Base-by-base conservation (phyloP, 108 stramenopile genomes). In the Cyclotella sp. region DNA sequence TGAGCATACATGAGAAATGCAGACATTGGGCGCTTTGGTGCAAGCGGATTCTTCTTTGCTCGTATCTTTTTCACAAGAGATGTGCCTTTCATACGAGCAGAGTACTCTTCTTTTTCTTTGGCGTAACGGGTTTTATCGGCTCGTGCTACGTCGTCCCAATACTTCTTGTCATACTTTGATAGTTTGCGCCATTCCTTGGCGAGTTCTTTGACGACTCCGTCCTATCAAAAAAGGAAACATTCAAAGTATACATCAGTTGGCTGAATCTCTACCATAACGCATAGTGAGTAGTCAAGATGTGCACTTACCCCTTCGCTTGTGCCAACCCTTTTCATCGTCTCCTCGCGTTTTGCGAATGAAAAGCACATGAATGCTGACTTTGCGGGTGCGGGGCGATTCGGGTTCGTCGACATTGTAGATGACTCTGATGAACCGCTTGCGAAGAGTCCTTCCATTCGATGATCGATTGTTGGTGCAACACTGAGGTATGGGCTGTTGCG, bases 311-410 rank as follows among this genome's bases (percentile, higher is more conserved):
- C 47, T 40, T 19, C 47, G 29, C n/a, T 51, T 16, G 60, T 14
- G 53, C 47, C 68, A 26, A 43, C 45, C 68, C 42, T 70, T 44
- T 30, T 41, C 61, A 42, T 61, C 46, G 69, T 64, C 24, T 81
- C 68, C 46, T 39, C 52, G 7, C 68, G 22, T 72, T 70, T 68
- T 15, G 73, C 67, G 26, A 74, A 61, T 30, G 29, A 44, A 29
- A 83, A 83, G 28, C 68, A 78, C 75, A 83, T 77, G 57, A 83
- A 83, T 21, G 82, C 82, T 14, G 78, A 69, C 68, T 64, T 74
- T 10, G 82, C 73, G 18, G 82, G 82, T 0, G 41, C 63, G 5
- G 73, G 79, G 27, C 79, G 71, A 49, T 41, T 11, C 29, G 10
- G 55, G 3, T 55, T 16, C 30, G 60, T 28, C n/a, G 79, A 45